phyloP scores from a whole-genome alignment of 768 basidiomycete genomes.

The Calocera cornea region DNA sequence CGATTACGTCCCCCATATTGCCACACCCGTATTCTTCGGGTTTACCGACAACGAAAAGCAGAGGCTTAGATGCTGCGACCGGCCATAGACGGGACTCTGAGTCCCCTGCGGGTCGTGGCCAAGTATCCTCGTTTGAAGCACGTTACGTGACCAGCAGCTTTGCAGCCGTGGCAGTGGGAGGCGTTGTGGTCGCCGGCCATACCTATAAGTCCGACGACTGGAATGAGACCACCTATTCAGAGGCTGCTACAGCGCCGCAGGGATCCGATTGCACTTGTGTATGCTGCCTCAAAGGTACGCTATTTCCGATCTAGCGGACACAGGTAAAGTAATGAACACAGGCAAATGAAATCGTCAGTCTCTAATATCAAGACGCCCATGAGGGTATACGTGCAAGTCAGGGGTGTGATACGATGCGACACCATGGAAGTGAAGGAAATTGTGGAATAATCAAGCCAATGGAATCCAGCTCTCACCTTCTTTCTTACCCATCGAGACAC shows the following conservation, averaged over 20 bases:
- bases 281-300: neutral
- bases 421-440: too few relatives aligned
- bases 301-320: too few relatives aligned
- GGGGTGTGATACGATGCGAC: too few relatives aligned
- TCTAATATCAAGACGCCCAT: too few relatives aligned
- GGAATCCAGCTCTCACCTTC: too few relatives aligned
- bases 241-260: conserved; percentile 1
- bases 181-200: conserved; percentile 5
- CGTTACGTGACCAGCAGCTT: conserved; percentile 20
- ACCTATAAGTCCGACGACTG: conserved; percentile 13
- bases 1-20: neutral
- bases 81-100: conserved; percentile 17
- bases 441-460: too few relatives aligned
- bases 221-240: conserved; percentile 14
- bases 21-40: neutral
- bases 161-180: conserved; percentile 14
- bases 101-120: conserved; percentile 13
- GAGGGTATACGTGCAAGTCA: too few relatives aligned
- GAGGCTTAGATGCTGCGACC: conserved; percentile 17
- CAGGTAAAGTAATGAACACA: too few relatives aligned
- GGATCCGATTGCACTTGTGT: neutral
- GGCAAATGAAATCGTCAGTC: too few relatives aligned
- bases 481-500: too few relatives aligned
- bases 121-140: conserved; percentile 16
- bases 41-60: conserved; percentile 6